Conservation (phyloP, 2,329 filamentous ascomycete genomes). For the Beauveria rudraprayagi region DNA sequence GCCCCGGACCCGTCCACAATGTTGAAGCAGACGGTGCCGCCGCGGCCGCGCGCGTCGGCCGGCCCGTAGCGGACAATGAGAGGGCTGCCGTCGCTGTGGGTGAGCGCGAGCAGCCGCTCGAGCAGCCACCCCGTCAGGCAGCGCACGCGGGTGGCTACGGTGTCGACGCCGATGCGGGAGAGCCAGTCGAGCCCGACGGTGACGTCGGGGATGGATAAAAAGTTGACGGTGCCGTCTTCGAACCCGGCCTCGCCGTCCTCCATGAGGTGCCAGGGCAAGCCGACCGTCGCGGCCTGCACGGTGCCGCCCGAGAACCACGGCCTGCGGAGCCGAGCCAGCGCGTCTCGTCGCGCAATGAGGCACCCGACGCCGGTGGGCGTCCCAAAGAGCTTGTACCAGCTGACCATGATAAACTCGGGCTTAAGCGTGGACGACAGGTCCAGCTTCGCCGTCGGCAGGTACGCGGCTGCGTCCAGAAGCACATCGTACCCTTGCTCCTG, state of each 20-base stretch:
- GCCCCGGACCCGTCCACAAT: constrained; percentile 25
- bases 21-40: constrained; percentile 32
- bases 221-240: constrained; percentile 35
- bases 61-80: constrained; percentile 31
- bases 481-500: constrained; percentile 32
- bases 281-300: constrained; percentile 25
- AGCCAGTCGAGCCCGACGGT: constrained; percentile 29
- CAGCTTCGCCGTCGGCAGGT: constrained; percentile 27
- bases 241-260: constrained; percentile 23
- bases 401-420: constrained; percentile 31
- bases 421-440: constrained; percentile 25
- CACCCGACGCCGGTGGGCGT: constrained; percentile 35
- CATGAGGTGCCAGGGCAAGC: constrained; percentile 24
- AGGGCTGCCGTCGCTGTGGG: constrained; percentile 25
- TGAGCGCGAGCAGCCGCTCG: constrained; percentile 20
- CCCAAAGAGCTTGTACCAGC: constrained; percentile 36
- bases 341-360: constrained; percentile 25
- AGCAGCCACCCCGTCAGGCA: constrained; percentile 31
- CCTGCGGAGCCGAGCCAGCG: constrained; percentile 23
- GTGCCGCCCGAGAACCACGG: constrained; percentile 35
- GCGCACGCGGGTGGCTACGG: constrained; percentile 24
- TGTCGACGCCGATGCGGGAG: constrained; percentile 18
- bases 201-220: constrained; percentile 31
- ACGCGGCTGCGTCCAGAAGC: constrained; percentile 32
- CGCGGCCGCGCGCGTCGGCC: constrained; percentile 19